Conservation (phyloP, 768 basidiomycete species). For the Udeniomyces megalosporus region DNA sequence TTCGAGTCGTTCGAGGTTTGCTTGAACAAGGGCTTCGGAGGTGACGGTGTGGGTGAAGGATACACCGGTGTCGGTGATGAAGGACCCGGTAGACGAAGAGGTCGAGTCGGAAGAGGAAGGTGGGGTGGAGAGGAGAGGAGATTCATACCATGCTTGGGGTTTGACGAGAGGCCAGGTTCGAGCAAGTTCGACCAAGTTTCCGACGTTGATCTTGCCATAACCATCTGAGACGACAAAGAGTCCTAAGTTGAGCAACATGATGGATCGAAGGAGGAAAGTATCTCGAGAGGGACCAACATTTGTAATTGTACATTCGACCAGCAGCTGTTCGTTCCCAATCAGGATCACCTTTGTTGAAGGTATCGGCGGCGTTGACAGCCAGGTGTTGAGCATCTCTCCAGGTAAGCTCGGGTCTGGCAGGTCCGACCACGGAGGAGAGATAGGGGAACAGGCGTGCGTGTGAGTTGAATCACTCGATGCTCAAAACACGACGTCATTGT, state of each 20-base stretch:
- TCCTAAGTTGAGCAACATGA: background rate
- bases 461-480: constrained; percentile 11
- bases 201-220: constrained; percentile 75
- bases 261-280: background rate
- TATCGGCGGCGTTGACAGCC: constrained; percentile 54
- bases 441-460: background rate
- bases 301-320: constrained; percentile 63
- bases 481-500: background rate
- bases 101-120: background rate
- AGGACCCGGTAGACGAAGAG: constrained; percentile 30
- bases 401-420: constrained; percentile 84
- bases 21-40: constrained; percentile 44
- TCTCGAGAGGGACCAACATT: constrained; percentile 35
- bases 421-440: too few relatives aligned
- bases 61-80: constrained; percentile 50
- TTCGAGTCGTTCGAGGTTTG: constrained; percentile 77
- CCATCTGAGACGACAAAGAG: constrained; percentile 38
- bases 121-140: constrained; percentile 39
- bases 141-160: constrained; percentile 79
- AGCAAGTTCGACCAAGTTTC: constrained; percentile 61
- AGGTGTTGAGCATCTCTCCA: constrained; percentile 96
- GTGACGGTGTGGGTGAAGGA: constrained; percentile 50
- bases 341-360: constrained; percentile 68
- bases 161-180: constrained; percentile 73
- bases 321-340: constrained; percentile 76